Evolutionary conservation across 331 rosid genomes (phyloP), one percentile per base, ranked within the genome.

Genomic region (Acacia concinna): DNA sequence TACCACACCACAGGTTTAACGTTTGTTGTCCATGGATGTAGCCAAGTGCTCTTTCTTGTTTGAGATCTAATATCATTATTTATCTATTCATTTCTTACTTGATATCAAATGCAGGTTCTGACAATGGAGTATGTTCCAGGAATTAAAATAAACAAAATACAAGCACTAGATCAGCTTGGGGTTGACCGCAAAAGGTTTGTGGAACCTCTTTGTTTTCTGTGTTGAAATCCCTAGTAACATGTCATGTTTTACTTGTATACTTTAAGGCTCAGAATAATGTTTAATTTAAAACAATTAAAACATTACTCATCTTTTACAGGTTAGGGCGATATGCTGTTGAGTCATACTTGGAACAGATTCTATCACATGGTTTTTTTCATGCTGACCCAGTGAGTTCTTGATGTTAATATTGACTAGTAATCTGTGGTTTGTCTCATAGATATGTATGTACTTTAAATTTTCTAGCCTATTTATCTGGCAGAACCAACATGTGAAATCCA

Each of bases 121-220:
- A 96, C 99, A 66, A 96, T 96, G 99, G 99, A 96, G 85, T 96
- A 96, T 86, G 99, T 96, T 86, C 99, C 99, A 23, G 99, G 99
- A 84, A 93, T 96, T 77, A 91, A 69, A 69, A 69, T 69, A 69
- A 69, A 69, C 74, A 69, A 69, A 43, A 69, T 69, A 41, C 74
- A 69, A 89, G 99, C 99, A 57, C 78, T 96, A 85, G 99, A 96
- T 90, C 88, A 96, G 79, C 90, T 96, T 81, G 99, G 98, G 68
- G 89, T 96, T 88, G 98, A 96, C 84, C 93, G 99, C 59, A 70
- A 90, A 89, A 92, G 92, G 99, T 96, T 72, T 74, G 31, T 68
- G 71, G 67, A 81, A 64, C 68, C 72, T 68, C 38, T 54, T 46
- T 69, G 68, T 70, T 69, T 69, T 69, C 54, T 25, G 14, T 43